phyloP scores from a whole-genome alignment of 2,329 filamentous ascomycete species.

The Fusarium sp. region DNA sequence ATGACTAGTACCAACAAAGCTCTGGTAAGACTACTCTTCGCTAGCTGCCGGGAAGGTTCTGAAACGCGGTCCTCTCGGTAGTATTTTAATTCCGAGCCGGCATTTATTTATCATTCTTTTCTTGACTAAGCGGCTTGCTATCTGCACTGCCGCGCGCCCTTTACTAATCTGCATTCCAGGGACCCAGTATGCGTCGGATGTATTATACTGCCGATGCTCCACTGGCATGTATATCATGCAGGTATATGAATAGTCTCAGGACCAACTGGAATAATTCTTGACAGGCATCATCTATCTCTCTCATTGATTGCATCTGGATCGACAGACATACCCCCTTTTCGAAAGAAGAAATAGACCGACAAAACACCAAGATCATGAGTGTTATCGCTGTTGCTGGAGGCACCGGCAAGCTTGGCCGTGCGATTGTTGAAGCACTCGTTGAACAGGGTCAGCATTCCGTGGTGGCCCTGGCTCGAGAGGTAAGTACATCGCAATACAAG shows the following conservation, averaged over 20 bases:
- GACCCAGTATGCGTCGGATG: no score
- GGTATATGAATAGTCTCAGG: not conserved
- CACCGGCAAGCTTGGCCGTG: not conserved
- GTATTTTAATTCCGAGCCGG: not conserved
- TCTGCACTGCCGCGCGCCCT: not conserved
- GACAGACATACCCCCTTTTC: no score
- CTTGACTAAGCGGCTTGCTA: not conserved
- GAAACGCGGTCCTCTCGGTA: not conserved
- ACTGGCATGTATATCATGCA: not conserved
- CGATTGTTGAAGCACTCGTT: not conserved
- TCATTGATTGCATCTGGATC: fast-evolving
- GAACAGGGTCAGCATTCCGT: not conserved
- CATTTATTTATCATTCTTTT: not conserved
- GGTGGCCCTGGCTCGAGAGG: not conserved
- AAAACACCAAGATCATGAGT: not conserved
- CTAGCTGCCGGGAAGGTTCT: fast-evolving
- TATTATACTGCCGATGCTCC: not conserved
- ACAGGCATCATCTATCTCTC: no score
- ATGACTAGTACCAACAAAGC: no score
- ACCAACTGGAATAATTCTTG: not conserved
- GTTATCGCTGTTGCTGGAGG: not conserved
- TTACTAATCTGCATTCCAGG: not conserved
- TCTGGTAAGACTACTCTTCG: no score
- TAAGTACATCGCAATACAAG: fast-evolving
- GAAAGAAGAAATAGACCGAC: fast-evolving